These are phyloP conservation scores for Dendrobium huoshanense DNA, from an alignment of 106 monocot genomes.

Conservation along the genomic window DNA sequence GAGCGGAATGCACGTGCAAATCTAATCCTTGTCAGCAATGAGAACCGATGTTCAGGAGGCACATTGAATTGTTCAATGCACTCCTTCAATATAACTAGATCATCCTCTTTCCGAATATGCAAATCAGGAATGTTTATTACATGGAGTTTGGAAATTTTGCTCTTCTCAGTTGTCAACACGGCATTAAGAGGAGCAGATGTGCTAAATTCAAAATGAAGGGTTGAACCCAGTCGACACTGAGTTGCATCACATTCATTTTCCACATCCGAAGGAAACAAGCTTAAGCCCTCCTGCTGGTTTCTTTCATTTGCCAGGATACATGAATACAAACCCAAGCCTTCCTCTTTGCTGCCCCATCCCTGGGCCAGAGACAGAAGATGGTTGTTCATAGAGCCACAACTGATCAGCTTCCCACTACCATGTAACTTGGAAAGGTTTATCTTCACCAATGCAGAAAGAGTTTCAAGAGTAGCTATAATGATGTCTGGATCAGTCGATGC, in stretches of 20 bases:
- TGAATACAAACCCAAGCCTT: constrained; percentile 88
- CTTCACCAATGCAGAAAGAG: constrained; percentile 81
- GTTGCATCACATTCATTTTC: constrained; percentile 46
- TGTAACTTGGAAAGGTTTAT: constrained; percentile 97
- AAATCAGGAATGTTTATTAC: constrained; percentile 84
- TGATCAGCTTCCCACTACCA: constrained; percentile 79
- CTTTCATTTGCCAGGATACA: constrained; percentile 84
- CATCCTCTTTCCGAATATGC: constrained; percentile 86
- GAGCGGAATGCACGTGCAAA: constrained; percentile 86
- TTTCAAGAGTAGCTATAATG: constrained; percentile 78
- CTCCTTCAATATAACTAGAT: constrained; percentile 72
- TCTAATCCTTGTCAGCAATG: constrained; percentile 92
- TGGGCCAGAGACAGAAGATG: constrained; percentile 86
- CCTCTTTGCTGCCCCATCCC: constrained; percentile 99
- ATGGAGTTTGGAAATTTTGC: constrained; percentile 36
- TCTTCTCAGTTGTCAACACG: constrained; percentile 20
- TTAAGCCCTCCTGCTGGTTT: constrained; percentile 69
- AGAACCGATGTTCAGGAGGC: constrained; percentile 78
- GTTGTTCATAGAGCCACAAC: constrained; percentile 75
- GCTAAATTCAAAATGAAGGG: constrained; percentile 91
- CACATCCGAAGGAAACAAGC: constrained; percentile 68
- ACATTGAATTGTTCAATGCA: constrained; percentile 80
- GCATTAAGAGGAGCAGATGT: constrained; percentile 18
- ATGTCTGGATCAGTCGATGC: constrained; percentile 97
- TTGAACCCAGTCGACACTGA: constrained; percentile 79